These are phyloP conservation scores for Mrakia blollopis DNA, from an alignment of 768 basidiomycete species.

Conservation along the genomic window DNA sequence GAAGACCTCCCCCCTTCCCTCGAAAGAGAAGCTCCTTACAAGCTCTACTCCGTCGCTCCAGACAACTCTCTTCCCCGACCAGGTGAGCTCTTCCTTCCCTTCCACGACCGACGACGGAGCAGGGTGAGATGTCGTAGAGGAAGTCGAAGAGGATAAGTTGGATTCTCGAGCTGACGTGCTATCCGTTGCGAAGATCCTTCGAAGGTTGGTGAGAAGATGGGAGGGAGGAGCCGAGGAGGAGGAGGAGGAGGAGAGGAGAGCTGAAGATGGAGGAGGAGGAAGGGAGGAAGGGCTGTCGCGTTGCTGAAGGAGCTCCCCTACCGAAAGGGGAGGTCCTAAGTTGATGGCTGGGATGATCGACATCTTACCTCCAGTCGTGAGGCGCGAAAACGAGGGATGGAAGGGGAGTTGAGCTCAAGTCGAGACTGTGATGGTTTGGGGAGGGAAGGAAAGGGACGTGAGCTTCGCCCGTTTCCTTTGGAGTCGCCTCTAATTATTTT, in stretches of 20 bases:
- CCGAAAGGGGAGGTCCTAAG: neutral
- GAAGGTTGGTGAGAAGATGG: neutral
- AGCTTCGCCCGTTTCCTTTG: neutral
- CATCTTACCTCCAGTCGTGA: neutral
- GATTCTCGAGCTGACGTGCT: neutral
- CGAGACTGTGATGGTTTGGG: neutral
- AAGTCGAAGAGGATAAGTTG: neutral
- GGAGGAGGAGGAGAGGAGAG: neutral
- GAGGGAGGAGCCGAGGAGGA: neutral
- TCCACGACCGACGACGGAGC: neutral
- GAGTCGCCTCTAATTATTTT: too few species aligned
- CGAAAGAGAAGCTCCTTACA: constrained; percentile 40
- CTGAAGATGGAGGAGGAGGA: neutral
- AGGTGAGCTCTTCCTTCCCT: constrained; percentile 42
- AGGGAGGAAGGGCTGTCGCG: neutral
- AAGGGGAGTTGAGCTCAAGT: too few species aligned
- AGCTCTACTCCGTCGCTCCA: constrained; percentile 41
- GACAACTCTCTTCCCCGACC: constrained; percentile 39
- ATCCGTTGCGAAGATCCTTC: neutral
- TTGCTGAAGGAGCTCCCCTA: neutral
- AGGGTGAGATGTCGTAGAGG: neutral
- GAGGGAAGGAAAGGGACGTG: neutral
- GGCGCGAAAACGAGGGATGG: neutral
- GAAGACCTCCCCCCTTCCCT: constrained; percentile 37
- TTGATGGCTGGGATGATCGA: neutral